These are phyloP conservation scores for Hsuehochloa calcarea DNA, from an alignment of 176 grass and related monocot genomes.

Conservation along the genomic window DNA sequence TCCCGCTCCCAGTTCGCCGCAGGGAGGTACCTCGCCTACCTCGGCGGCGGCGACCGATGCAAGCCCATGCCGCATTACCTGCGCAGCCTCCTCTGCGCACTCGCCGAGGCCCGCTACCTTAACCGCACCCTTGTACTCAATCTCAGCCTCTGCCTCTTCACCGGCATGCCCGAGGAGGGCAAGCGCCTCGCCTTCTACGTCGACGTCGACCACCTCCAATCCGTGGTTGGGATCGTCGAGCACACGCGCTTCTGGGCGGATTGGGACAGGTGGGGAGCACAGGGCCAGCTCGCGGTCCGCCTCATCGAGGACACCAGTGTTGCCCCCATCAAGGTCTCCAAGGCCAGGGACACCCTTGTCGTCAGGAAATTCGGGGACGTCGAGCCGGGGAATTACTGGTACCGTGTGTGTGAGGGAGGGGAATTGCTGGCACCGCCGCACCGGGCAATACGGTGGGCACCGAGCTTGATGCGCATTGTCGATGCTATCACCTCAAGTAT, in stretches of 20 bases:
- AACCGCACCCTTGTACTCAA: slow-evolving; percentile 72
- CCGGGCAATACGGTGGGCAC: slow-evolving; percentile 42
- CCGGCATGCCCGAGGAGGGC: slow-evolving; percentile 66
- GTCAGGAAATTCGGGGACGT: slow-evolving; percentile 75
- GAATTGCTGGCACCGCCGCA: slow-evolving; percentile 27
- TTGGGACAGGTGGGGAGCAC: slow-evolving; percentile 62
- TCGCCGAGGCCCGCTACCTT: slow-evolving; percentile 65
- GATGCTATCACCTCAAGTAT: slow-evolving; percentile 52
- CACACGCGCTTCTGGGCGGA: slow-evolving; percentile 63
- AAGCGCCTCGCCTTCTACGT: slow-evolving; percentile 78
- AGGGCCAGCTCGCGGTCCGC: slow-evolving; percentile 53
- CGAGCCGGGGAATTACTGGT: slow-evolving; percentile 89
- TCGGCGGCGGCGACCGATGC: slow-evolving; percentile 71
- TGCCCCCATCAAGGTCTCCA: slow-evolving; percentile 49
- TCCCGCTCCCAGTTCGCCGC: slow-evolving; percentile 48
- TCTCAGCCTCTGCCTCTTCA: slow-evolving; percentile 57
- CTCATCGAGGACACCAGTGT: slow-evolving; percentile 60
- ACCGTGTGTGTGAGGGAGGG: slow-evolving; percentile 63
- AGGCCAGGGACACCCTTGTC: slow-evolving; percentile 44
- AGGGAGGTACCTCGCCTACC: slow-evolving; percentile 62
- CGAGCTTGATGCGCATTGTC: slow-evolving; percentile 62
- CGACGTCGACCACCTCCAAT: slow-evolving; percentile 60
- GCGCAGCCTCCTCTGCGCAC: slow-evolving; percentile 68
- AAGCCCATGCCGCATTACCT: slow-evolving; percentile 80
- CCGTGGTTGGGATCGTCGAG: slow-evolving; percentile 48